Evolutionary conservation across 345 rosid genomes (phyloP), one percentile per base, ranked within the genome.

Genomic region (Acer saccharum): DNA sequence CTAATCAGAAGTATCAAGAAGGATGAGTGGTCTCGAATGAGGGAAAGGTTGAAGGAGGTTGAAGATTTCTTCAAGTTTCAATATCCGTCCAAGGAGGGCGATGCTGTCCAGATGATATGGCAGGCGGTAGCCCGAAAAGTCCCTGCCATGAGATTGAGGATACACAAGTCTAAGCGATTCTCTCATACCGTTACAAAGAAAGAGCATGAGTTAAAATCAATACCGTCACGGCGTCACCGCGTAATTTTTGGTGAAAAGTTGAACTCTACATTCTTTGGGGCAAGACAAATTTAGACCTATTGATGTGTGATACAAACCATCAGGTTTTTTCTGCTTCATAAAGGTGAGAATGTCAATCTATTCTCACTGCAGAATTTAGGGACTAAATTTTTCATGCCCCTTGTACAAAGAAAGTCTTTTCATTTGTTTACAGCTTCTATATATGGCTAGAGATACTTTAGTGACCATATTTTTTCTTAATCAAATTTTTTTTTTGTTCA

Each of bases 41-140:
- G 93, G 94, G 58, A 29, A 50, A 77, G 83, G 78, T 71, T 94
- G 80, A 90, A 87, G 72, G 95, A 92, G 69, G 81, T 94, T 1
- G 90, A 90, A 79, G 77, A 73, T 7, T 69, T 83, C 71, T 91
- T 85, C 7, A 91, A 91, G 82, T 91, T 88, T 25, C 87, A 87
- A 14, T 89, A 86, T 77, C 98, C 99, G 10, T 83, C 89, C 0
- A 88, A 77, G 69, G 88, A 87, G 61, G 89, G 83, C 0, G 94
- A 88, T 68, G 99, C 95, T 10, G 93, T 96, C 76, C 89, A 96
- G 77, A 94, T 94, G 97, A 92, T 91, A 78, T 96, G 99, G 98
- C 91, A 88, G 84, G 93, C 98, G 9, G 77, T 96, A 43, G 90
- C 92, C 1, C 89, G 95, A 67, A 96, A 96, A 83, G 90, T 85